Conservation (phyloP, 2,329 filamentous ascomycete species). For the Ophiobolus disseminans region DNA sequence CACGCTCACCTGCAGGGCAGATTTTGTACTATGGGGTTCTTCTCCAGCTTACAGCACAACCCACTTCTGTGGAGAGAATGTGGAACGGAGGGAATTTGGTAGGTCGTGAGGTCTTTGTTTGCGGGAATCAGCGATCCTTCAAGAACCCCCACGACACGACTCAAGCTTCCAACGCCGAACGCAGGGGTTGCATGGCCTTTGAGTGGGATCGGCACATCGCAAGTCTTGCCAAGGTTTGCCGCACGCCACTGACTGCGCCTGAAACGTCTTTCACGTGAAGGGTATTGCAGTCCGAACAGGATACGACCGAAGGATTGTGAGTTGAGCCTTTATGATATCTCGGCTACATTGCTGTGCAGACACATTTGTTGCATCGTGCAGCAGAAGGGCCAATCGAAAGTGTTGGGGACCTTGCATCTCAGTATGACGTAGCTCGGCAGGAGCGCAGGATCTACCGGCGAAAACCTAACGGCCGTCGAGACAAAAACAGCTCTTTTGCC, state of each 20-base stretch:
- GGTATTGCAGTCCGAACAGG: neutral
- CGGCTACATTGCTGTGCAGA: neutral
- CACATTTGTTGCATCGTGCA: constrained; percentile 1
- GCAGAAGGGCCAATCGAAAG: neutral
- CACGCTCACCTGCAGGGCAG: too few species aligned
- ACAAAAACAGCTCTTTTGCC: constrained; percentile 6
- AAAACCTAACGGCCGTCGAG: constrained; percentile 4
- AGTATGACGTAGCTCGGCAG: constrained; percentile 5
- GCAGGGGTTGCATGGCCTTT: constrained; percentile 17
- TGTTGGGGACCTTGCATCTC: constrained; percentile 14
- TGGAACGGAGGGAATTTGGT: constrained; percentile 15
- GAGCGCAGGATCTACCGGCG: neutral
- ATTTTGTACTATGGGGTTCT: too few species aligned
- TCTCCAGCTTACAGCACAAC: too few species aligned
- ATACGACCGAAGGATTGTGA: neutral
- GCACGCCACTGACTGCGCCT: constrained; percentile 8
- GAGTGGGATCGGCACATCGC: constrained; percentile 17
- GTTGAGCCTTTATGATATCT: neutral
- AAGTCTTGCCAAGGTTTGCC: constrained; percentile 17
- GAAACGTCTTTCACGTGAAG: constrained; percentile 21
- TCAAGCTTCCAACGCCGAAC: constrained; percentile 10
- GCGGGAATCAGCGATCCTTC: constrained; percentile 1
- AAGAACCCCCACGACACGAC: constrained; percentile 17
- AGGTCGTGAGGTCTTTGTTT: constrained; percentile 12
- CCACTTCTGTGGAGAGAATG: constrained; percentile 18